Base-by-base conservation (phyloP, 2,329 filamentous ascomycete species). In the Penicillium paneum region DNA sequence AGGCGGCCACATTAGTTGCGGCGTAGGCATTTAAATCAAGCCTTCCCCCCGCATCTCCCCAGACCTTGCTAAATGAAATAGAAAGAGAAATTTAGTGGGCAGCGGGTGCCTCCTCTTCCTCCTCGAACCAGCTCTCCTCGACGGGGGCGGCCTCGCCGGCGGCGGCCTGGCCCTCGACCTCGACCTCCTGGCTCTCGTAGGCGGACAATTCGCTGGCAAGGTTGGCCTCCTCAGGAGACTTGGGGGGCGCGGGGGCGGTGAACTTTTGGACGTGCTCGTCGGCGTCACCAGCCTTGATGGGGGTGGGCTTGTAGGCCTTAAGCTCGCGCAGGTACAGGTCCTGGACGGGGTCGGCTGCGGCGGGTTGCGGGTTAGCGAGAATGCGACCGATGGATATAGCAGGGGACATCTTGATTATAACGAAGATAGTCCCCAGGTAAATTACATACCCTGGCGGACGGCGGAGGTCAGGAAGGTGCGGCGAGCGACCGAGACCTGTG, bases 241-340 rank as follows among this genome's bases (percentile, higher is more conserved):
- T 78, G 71, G 94, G 93, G 55, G 91, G 78, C 76, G 89, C 86
- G 69, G 94, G 94, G 63, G 87, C 74, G 71, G 74, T 72, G 82
- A 97, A 99, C 75, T 86, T 90, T 76, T 94, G 89, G 68, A 97
- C 94, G 68, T 96, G 89, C 73, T 90, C 92, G 67, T 93, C 88
- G 72, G 92, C 81, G 72, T 97, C 94, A 69, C 85, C 84, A 62
- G 91, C 83, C 83, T 97, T 96, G 79, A 93, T 74, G 65, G 85
- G 81, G 54, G 89, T 81, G 62, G 87, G 81, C 85, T 97, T 97
- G 88, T 96, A 97, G 78, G 86, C 85, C 81, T 93, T 94, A 74
- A 99, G 86, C 79, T 97, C 92, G 77, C 88, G 89, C 68, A 99
- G 86, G 83, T 99, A 99, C 73, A 99, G 85, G 75, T 97, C 93